These are phyloP conservation scores for Aspergillus panamensis DNA, from an alignment of 495 filamentous ascomycete species.

Conservation along the genomic window DNA sequence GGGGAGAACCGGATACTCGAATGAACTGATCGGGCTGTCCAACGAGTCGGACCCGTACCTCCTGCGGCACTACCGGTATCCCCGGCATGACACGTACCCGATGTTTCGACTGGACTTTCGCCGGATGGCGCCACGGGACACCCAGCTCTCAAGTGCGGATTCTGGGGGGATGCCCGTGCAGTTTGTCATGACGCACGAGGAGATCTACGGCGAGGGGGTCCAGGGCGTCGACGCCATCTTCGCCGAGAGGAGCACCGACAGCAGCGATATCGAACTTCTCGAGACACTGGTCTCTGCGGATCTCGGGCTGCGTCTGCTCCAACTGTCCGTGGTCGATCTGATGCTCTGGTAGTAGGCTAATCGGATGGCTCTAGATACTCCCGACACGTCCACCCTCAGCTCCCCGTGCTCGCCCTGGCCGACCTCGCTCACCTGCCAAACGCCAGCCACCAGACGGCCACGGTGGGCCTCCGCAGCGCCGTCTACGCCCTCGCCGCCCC, in stretches of 20 bases:
- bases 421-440: not conserved
- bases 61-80: not conserved
- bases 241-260: not conserved
- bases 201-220: not conserved
- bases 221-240: not conserved
- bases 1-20: not conserved
- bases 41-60: slow-evolving; percentile 2
- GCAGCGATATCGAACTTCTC: not conserved
- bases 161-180: not conserved
- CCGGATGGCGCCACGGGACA: not conserved
- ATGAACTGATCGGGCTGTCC: not conserved
- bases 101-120: slow-evolving; percentile 3
- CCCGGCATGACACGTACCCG: not conserved
- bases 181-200: slow-evolving; percentile 5
- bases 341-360: not conserved
- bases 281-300: not conserved
- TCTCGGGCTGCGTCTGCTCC: not conserved
- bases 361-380: not conserved
- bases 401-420: not conserved
- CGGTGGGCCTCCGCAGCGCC: not conserved
- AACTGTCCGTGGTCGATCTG: not conserved
- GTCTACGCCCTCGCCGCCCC: not conserved
- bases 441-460: not conserved
- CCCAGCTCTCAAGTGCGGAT: not conserved
- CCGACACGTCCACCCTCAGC: not conserved